Percentiles rank a stretch among this genome's conserved stretches.
phyloP scores from a whole-genome alignment of 2,329 filamentous ascomycete genomes.

The Pezicula neosporulosa region DNA sequence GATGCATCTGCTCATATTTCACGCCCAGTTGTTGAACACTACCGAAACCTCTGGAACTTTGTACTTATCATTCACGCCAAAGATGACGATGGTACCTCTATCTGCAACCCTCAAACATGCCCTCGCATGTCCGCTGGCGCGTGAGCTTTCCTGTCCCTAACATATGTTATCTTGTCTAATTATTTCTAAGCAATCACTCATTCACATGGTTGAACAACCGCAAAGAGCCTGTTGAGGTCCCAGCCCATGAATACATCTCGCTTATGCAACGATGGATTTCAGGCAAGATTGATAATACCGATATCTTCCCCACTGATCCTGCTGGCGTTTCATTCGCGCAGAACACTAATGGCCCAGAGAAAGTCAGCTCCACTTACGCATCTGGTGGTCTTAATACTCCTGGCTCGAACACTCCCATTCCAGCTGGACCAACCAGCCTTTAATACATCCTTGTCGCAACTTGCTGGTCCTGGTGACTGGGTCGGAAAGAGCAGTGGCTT shows the following conservation, averaged over 20 bases:
- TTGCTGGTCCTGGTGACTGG: slow-evolving; percentile 67
- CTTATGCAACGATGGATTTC: slow-evolving; percentile 97
- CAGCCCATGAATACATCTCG: slow-evolving; percentile 89
- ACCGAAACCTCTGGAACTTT: slow-evolving; percentile 84
- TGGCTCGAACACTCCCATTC: slow-evolving; percentile 32
- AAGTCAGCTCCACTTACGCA: slow-evolving; percentile 51
- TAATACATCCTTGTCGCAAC: slow-evolving; percentile 54
- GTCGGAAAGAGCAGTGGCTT: slow-evolving; percentile 91
- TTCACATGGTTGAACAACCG: slow-evolving; percentile 95
- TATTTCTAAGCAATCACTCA: slow-evolving; percentile 68
- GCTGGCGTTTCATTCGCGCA: slow-evolving; percentile 64
- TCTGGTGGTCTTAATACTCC: slow-evolving; percentile 47
- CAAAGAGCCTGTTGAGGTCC: slow-evolving; percentile 84
- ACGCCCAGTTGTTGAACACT: slow-evolving; percentile 79
- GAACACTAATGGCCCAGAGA: slow-evolving; percentile 57
- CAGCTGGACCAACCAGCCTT: slow-evolving; percentile 38
- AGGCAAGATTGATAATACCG: slow-evolving; percentile 86
- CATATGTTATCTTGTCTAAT: slow-evolving; percentile 4
- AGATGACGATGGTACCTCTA: slow-evolving; percentile 70
- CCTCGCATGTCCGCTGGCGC: slow-evolving; percentile 91
- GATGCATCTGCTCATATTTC: slow-evolving; percentile 15
- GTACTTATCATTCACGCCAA: slow-evolving; percentile 84
- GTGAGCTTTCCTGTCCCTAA: slow-evolving; percentile 51
- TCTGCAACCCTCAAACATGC: slow-evolving; percentile 82
- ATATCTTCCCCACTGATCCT: slow-evolving; percentile 86